A percentile compares a stretch with the other conserved stretches of the same genome.
Conservation (phyloP, 2,329 filamentous ascomycete genomes). For the Colletotrichum navitas region DNA sequence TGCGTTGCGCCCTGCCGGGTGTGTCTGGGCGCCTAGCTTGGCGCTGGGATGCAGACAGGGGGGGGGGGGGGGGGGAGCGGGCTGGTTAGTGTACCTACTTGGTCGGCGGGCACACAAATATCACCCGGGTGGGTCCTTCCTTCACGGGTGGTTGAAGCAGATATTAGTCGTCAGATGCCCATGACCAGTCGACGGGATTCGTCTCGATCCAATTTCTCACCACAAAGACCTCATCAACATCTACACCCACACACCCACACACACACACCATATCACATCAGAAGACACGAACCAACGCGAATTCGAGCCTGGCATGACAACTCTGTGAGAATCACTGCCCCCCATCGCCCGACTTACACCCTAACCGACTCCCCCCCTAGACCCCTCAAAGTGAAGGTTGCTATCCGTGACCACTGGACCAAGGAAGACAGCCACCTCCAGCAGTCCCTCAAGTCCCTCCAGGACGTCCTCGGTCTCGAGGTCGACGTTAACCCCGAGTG, state of each 20-base stretch:
- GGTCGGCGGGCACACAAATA: not conserved
- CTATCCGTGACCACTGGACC: slow-evolving; percentile 59
- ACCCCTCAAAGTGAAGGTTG: slow-evolving; percentile 57
- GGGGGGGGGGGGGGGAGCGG: not conserved
- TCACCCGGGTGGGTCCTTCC: not conserved
- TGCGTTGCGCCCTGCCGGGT: slow-evolving; percentile 4
- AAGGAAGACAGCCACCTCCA: slow-evolving; percentile 51
- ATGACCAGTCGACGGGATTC: not conserved
- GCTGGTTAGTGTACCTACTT: not conserved
- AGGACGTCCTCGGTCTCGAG: slow-evolving; percentile 54
- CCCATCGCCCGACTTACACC: slow-evolving; percentile 1
- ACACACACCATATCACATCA: no score
- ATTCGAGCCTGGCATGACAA: slow-evolving; percentile 19
- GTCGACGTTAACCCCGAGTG: slow-evolving; percentile 59
- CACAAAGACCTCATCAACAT: not conserved
- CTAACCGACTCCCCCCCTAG: slow-evolving; percentile 46
- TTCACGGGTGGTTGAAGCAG: not conserved
- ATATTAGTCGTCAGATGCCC: slow-evolving; percentile 11
- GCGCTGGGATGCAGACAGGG: not conserved
- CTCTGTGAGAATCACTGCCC: not conserved
- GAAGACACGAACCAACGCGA: not conserved
- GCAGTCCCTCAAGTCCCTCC: slow-evolving; percentile 49
- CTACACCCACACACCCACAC: not conserved
- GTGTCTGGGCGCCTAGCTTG: slow-evolving; percentile 9
- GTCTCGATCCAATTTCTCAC: not conserved